phyloP scores from a whole-genome alignment of 495 filamentous ascomycete genomes.

The Penicillium subrubescens region DNA sequence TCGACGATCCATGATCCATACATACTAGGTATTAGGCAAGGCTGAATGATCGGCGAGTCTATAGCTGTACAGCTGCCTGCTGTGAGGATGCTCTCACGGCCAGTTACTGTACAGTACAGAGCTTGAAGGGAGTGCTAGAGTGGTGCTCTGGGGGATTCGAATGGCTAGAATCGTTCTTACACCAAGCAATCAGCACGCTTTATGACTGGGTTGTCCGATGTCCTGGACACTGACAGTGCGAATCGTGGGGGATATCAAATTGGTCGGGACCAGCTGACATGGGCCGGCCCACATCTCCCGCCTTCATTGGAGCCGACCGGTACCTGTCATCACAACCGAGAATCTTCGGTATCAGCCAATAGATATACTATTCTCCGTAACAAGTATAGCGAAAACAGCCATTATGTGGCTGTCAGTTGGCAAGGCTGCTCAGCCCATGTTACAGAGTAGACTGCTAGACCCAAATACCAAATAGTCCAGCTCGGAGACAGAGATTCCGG shows the following conservation, averaged over 20 bases:
- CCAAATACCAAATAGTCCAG: neutral
- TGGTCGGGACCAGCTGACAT: constrained; percentile 9
- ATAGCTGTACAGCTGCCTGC: neutral
- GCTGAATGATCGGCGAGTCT: neutral
- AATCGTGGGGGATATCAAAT: constrained; percentile 10
- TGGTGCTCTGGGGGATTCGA: neutral
- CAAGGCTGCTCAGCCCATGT: neutral
- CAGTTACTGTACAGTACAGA: neutral
- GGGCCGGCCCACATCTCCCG: constrained; percentile 4
- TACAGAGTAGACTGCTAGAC: neutral
- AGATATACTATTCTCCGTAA: neutral
- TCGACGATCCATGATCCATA: neutral
- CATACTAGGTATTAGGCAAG: neutral
- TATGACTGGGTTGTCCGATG: neutral
- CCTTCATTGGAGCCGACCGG: constrained; percentile 21
- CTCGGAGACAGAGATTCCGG: neutral
- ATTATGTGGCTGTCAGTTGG: neutral
- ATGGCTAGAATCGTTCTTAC: neutral
- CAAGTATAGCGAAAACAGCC: neutral
- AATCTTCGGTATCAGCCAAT: neutral
- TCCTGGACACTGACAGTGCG: neutral
- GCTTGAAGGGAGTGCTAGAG: neutral
- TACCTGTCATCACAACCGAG: constrained; percentile 17
- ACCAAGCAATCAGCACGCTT: neutral
- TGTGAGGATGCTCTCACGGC: neutral